phyloP scores from a whole-genome alignment of 2,329 filamentous ascomycete genomes.

The Mycosphaerelloides madeirae region DNA sequence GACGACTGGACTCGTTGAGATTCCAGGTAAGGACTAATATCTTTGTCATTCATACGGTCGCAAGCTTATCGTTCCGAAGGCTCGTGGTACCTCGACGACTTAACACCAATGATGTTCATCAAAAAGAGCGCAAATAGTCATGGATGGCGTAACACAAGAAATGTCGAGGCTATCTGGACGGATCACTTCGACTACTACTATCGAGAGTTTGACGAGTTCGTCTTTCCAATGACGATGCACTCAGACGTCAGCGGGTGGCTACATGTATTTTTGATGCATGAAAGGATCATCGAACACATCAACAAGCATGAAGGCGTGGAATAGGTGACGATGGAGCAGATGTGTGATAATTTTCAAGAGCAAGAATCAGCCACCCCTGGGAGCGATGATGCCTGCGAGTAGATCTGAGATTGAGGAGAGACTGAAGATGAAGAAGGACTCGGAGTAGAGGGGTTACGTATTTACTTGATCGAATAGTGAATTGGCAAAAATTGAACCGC shows the following conservation, averaged over 20 bases:
- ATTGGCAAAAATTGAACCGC: too few relatives aligned
- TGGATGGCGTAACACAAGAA: constrained; percentile 51
- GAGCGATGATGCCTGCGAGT: constrained; percentile 55
- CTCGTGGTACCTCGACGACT: constrained; percentile 37
- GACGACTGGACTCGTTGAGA: constrained; percentile 60
- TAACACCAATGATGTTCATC: constrained; percentile 64
- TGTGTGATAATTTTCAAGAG: constrained; percentile 67
- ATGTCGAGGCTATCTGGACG: constrained; percentile 60
- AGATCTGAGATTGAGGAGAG: too few relatives aligned
- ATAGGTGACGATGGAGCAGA: constrained; percentile 62
- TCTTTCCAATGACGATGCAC: constrained; percentile 72
- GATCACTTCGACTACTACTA: constrained; percentile 70
- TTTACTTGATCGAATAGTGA: too few relatives aligned
- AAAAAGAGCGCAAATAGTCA: constrained; percentile 60
- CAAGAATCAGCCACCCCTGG: constrained; percentile 52
- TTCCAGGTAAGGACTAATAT: constrained; percentile 43
- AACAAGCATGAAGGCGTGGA: constrained; percentile 58
- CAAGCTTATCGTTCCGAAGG: background rate
- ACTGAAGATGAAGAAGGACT: too few relatives aligned
- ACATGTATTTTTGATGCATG: constrained; percentile 67
- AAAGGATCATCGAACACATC: constrained; percentile 65
- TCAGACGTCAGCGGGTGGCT: constrained; percentile 62
- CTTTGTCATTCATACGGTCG: constrained; percentile 51
- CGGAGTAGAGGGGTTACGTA: too few relatives aligned
- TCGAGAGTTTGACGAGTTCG: constrained; percentile 68